phyloP scores from a whole-genome alignment of 2,329 filamentous ascomycete species.

The Dothistroma pini region DNA sequence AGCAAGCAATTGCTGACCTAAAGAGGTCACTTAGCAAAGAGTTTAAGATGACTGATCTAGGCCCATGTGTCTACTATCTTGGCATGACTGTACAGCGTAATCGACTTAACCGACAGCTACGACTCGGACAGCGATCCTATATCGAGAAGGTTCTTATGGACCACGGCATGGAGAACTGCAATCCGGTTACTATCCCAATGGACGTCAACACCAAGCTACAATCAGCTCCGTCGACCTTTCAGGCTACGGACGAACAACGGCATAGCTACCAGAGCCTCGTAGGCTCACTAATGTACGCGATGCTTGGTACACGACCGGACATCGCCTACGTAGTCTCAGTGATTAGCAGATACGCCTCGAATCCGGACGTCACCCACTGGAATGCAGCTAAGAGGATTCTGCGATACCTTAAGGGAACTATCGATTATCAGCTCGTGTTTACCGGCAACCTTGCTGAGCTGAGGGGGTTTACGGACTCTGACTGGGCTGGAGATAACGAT shows the following conservation, averaged over 20 bases:
- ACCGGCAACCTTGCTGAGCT: constrained; percentile 9
- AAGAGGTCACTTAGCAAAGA: constrained; percentile 2
- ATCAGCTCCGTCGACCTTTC: too few species aligned
- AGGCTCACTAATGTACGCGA: too few species aligned
- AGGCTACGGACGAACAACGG: too few species aligned
- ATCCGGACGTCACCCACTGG: constrained; percentile 15
- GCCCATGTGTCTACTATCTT: constrained; percentile 9
- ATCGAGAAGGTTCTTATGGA: too few species aligned
- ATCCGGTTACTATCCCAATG: too few species aligned
- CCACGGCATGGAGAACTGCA: too few species aligned
- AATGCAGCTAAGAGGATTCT: constrained; percentile 12
- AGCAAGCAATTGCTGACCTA: constrained; percentile 5
- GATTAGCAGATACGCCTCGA: constrained; percentile 14
- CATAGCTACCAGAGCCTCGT: too few species aligned
- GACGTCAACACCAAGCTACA: too few species aligned
- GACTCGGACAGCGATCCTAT: too few species aligned
- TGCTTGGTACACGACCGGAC: constrained; percentile 19
- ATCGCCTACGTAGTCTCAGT: constrained; percentile 22
- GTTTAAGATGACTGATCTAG: constrained; percentile 15
- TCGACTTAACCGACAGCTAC: too few species aligned
- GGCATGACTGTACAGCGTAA: constrained; percentile 9
- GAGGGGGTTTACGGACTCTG: constrained; percentile 22
- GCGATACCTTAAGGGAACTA: constrained; percentile 12
- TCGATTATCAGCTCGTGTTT: constrained; percentile 11
- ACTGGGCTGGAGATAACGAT: constrained; percentile 20